These are phyloP conservation scores for Arachis hypogaea DNA, from an alignment of 306 rosid genomes.

Conservation along the genomic window DNA sequence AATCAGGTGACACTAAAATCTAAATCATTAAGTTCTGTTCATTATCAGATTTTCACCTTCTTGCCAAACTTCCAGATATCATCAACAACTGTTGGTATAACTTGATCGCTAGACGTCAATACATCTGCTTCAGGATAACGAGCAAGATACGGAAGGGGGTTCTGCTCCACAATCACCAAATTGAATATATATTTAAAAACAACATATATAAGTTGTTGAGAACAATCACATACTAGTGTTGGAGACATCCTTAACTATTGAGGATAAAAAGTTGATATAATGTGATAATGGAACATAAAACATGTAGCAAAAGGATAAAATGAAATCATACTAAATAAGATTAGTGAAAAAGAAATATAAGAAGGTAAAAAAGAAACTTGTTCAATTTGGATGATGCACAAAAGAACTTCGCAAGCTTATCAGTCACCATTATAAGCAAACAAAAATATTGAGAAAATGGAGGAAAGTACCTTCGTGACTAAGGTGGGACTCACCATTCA, in stretches of 20 bases:
- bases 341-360: background rate
- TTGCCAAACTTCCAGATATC: constrained; percentile 81
- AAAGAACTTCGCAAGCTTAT: constrained; percentile 20
- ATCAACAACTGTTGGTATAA: constrained; percentile 85
- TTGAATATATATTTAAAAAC: constrained; percentile 32
- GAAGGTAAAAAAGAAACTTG: constrained; percentile 15
- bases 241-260: constrained; percentile 23
- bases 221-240: constrained; percentile 16
- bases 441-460: constrained; percentile 29
- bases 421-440: constrained; percentile 10
- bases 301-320: background rate
- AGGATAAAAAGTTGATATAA: constrained; percentile 3
- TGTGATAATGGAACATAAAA: background rate
- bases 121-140: constrained; percentile 92
- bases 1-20: background rate
- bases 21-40: constrained; percentile 1
- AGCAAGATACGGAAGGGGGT: constrained; percentile 94
- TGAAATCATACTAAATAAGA: background rate
- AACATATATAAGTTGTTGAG: constrained; percentile 10
- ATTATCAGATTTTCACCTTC: constrained; percentile 60
- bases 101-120: constrained; percentile 95
- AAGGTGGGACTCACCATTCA: no score
- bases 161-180: constrained; percentile 65
- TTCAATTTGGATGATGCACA: constrained; percentile 13
- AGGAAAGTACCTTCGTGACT: constrained; percentile 58